These are phyloP conservation scores for Aspergillus fumigatiaffinis DNA, from an alignment of 2,329 filamentous ascomycete genomes.

Conservation along the genomic window DNA sequence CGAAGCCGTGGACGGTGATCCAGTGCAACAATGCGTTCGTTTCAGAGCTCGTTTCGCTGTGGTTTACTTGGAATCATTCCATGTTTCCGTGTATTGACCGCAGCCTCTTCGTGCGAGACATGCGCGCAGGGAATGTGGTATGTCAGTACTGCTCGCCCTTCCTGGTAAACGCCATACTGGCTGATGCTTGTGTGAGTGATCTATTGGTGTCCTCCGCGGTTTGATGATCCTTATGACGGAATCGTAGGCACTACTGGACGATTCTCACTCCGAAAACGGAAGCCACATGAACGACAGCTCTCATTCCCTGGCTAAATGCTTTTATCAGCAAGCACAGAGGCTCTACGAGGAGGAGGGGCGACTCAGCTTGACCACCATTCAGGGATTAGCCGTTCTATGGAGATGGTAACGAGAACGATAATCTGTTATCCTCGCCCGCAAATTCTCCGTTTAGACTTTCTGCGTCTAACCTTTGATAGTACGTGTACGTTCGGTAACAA, in stretches of 20 bases:
- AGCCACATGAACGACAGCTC: too few species aligned
- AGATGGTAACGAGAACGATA: conserved; percentile 12
- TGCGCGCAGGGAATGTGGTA: conserved; percentile 18
- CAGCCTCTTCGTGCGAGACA: conserved; percentile 24
- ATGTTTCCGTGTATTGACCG: conserved; percentile 21
- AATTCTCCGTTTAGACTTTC: neutral
- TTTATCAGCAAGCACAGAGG: conserved; percentile 24
- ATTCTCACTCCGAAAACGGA: conserved; percentile 4
- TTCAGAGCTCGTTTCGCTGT: conserved; percentile 20
- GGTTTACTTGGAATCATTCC: conserved; percentile 16
- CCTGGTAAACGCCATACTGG: conserved; percentile 23
- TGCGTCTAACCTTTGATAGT: conserved; percentile 4
- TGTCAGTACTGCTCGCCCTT: conserved; percentile 25
- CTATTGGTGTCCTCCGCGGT: conserved; percentile 8
- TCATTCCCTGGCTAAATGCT: conserved; percentile 11
- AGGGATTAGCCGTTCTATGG: conserved; percentile 19
- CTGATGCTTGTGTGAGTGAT: conserved; percentile 15
- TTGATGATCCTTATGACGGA: conserved; percentile 13
- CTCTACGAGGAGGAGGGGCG: conserved; percentile 21
- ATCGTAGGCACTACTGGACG: conserved; percentile 10
- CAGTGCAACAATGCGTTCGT: conserved; percentile 15
- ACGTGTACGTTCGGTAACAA: conserved; percentile 24
- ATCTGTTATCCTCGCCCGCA: neutral
- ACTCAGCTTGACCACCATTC: conserved; percentile 20
- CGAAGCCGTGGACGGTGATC: conserved; percentile 18